Evolutionary conservation across 225 moss, liverwort and hornwort species (phyloP).

Genomic region (Rhytidiadelphus loreus): DNA sequence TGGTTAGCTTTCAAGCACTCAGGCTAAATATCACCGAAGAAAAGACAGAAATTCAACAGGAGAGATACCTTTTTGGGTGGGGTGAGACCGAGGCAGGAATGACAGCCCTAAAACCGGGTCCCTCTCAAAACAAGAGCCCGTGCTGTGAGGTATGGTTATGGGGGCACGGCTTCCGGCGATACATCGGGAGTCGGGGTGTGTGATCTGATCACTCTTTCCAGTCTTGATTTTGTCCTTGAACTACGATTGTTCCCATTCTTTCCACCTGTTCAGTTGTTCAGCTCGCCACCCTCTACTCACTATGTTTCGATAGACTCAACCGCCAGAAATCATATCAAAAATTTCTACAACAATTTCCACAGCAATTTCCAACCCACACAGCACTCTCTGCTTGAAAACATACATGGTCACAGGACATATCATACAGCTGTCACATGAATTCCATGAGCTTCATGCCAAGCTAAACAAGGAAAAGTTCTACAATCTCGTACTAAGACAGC

Average conservation of each 20-base stretch:
- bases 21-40: background rate
- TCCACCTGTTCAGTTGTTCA: background rate
- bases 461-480: background rate
- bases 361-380: background rate
- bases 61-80: background rate
- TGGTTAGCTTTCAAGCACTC: background rate
- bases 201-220: background rate
- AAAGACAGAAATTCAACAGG: background rate
- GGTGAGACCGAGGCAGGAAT: background rate
- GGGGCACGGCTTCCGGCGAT: background rate
- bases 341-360: background rate
- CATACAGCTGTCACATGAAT: background rate
- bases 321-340: background rate
- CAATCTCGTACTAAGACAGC: background rate
- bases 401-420: background rate
- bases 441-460: background rate
- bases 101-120: background rate
- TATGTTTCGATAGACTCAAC: background rate
- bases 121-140: background rate
- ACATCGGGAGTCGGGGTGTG: background rate
- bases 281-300: background rate
- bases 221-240: background rate
- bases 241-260: background rate
- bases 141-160: background rate
- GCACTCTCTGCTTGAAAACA: background rate